Evolutionary conservation across 306 rosid species (phyloP).

Genomic region (Vicia faba): DNA sequence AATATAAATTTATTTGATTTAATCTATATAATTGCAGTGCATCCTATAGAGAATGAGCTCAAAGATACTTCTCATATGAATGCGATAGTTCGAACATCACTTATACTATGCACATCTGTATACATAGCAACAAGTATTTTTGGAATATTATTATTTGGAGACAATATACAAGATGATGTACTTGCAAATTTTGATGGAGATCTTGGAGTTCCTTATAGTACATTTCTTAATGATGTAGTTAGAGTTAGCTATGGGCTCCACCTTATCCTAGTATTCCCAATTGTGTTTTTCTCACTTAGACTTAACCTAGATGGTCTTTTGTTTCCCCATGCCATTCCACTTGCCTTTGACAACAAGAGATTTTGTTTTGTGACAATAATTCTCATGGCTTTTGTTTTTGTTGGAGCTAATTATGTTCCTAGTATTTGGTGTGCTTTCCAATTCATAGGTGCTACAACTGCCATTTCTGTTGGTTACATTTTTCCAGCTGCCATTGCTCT

Average conservation of each 20-base stretch:
- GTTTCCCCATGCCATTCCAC: constrained; percentile 66
- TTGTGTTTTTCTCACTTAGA: constrained; percentile 76
- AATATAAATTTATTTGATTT: neutral
- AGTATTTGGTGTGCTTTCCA: constrained; percentile 88
- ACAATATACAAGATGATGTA: constrained; percentile 63
- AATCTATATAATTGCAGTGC: neutral
- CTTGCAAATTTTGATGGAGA: constrained; percentile 80
- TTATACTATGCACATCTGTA: neutral
- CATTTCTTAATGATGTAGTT: constrained; percentile 64
- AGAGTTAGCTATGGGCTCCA: constrained; percentile 77
- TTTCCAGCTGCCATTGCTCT: constrained; percentile 70
- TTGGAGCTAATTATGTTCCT: constrained; percentile 71
- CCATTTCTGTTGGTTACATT: constrained; percentile 61
- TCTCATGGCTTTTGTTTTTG: constrained; percentile 61
- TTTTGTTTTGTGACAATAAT: constrained; percentile 54
- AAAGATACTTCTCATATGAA: constrained; percentile 9
- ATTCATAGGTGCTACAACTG: constrained; percentile 78
- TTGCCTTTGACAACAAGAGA: constrained; percentile 54
- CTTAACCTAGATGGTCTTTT: constrained; percentile 69
- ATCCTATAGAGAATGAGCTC: constrained; percentile 5
- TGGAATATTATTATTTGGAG: constrained; percentile 61
- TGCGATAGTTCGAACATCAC: neutral
- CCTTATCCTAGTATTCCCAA: constrained; percentile 77
- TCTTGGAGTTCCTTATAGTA: constrained; percentile 67
- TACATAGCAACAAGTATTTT: constrained; percentile 6